phyloP scores from a whole-genome alignment of 2,329 filamentous ascomycete species.

The Phyllosticta citrichinensis region DNA sequence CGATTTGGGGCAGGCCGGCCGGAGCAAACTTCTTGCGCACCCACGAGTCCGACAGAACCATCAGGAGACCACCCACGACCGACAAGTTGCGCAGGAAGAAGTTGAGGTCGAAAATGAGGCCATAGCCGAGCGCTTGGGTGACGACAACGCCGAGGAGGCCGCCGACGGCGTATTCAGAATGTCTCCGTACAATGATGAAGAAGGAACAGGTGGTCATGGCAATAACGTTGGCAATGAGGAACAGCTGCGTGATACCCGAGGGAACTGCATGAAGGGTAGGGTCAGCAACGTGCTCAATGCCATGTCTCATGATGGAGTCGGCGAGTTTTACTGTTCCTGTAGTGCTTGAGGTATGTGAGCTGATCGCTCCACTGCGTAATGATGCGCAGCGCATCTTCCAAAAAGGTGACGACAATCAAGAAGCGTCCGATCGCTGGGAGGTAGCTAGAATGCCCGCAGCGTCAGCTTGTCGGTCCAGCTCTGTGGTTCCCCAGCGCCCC shows the following conservation, averaged over 20 bases:
- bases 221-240: constrained; percentile 82
- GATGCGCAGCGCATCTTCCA: constrained; percentile 93
- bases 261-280: constrained; percentile 54
- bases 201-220: constrained; percentile 75
- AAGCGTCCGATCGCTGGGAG: constrained; percentile 93
- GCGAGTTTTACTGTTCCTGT: constrained; percentile 69
- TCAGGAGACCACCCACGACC: constrained; percentile 91
- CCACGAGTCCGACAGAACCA: constrained; percentile 98
- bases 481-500: background rate
- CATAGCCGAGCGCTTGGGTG: constrained; percentile 90
- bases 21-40: constrained; percentile 96
- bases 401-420: constrained; percentile 94
- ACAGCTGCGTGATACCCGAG: constrained; percentile 77
- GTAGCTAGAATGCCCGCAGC: constrained; percentile 49
- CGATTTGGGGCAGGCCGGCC: constrained; percentile 82
- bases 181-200: constrained; percentile 82
- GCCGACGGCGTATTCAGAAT: constrained; percentile 84
- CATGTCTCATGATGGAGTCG: constrained; percentile 1
- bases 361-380: constrained; percentile 97
- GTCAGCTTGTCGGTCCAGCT: constrained; percentile 16
- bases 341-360: constrained; percentile 83
- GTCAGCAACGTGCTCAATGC: constrained; percentile 6
- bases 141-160: constrained; percentile 87
- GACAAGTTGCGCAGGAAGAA: constrained; percentile 99
- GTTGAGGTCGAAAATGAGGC: constrained; percentile 97